Base-by-base conservation (phyloP, 768 basidiomycete genomes). In the Naganishia onofrii region DNA sequence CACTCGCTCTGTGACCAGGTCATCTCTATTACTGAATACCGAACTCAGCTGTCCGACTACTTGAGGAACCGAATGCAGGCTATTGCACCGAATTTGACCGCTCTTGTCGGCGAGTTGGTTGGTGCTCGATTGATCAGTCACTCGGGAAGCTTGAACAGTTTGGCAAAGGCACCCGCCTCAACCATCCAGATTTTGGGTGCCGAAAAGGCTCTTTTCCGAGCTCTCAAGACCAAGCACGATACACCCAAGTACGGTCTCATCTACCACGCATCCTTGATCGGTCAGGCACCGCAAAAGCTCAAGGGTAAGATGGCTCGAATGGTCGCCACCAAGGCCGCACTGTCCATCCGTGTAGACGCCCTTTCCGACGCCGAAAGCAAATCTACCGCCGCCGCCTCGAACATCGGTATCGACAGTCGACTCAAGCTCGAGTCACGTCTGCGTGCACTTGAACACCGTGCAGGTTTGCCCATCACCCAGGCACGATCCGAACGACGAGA, bases 271-370 rank as follows among this genome's bases (percentile, higher is more conserved):
- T 96, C 93, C 0, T 85, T 99, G 67, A 90, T 98, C 74, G 95
- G 95, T 38, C 93, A 96, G 84, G 94, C 95, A 56, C 92, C 95
- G 51, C 92, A 92, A 70, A 97, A 97, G 83, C 86, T 97, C 74
- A 99, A 98, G 85, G 95, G 95, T 76, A 99, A 97, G 89, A 98
- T 98, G 96, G 96, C 96, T 26, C 91, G 96, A 77, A 99, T 99
- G 96, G 93, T 98, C 34, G 94, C 96, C 58, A 98, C 96, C 57
- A 99, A 99, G 84, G 89, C 95, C 3, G 91, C 96, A 0, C 87
- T 99, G 17, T 95, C 95, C 5, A 92, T 96, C 76, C 95, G 96
- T 81, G 92, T 98, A 44, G 96, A 99, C 74, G 96, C 96, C 8
- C 88, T 99, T 55, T 90, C 94, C 51, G 93, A 96, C 71, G 85